These are phyloP conservation scores for Podospora pseudocomata DNA, from an alignment of 495 filamentous ascomycete genomes.

Conservation along the genomic window DNA sequence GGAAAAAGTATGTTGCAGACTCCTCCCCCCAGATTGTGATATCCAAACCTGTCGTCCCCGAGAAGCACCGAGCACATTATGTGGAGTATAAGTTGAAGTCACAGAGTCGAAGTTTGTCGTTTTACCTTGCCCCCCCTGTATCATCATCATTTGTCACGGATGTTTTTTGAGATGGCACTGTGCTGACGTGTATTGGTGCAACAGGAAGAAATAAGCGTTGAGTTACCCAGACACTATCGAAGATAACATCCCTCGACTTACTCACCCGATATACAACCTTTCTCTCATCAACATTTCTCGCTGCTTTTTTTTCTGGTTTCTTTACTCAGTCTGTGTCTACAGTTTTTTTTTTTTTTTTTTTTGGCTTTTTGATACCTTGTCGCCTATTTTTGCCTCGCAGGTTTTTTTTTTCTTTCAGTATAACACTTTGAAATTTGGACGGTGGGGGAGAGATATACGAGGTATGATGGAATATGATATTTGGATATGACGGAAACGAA, in stretches of 20 bases:
- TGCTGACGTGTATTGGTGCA: conserved; percentile 3
- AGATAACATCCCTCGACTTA: not conserved
- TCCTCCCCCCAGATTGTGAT: not conserved
- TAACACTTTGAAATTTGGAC: not conserved
- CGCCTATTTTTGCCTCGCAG: conserved; percentile 14
- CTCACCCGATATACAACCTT: not conserved
- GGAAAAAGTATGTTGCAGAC: conserved; percentile 34
- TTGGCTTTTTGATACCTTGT: conserved; percentile 35
- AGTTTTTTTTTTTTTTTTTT: not conserved
- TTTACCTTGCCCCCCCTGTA: not conserved
- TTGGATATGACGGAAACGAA: not conserved
- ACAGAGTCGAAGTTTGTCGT: conserved; percentile 17
- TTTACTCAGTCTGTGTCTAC: not conserved
- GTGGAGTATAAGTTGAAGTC: conserved; percentile 4
- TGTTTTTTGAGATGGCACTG: not conserved
- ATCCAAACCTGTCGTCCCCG: conserved; percentile 1
- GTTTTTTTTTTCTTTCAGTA: conserved; percentile 13
- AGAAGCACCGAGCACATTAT: conserved; percentile 13
- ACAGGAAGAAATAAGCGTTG: conserved; percentile 13
- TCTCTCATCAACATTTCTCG: conserved; percentile 3
- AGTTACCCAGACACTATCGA: not conserved
- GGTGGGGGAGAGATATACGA: not conserved
- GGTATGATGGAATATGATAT: not conserved
- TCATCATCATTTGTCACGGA: not conserved
- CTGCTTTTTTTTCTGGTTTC: not conserved